A percentile compares a stretch with the other conserved stretches of the same genome.
Conservation (phyloP, 1,139 yeast species). For the Kodamaea derodonti region DNA sequence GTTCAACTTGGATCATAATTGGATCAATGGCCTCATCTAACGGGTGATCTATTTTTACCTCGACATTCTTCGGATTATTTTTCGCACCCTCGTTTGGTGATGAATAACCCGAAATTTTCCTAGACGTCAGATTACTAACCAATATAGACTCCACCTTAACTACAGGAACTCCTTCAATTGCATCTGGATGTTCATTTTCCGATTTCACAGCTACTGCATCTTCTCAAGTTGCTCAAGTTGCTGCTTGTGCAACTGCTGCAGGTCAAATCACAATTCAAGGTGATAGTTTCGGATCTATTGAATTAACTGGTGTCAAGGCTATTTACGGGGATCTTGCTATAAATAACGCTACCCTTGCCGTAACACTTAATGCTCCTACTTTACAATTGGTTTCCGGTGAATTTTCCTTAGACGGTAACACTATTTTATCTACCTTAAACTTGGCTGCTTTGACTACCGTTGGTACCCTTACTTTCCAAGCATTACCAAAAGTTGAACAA, state of each 20-base stretch:
- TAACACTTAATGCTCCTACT: slow-evolving; percentile 69
- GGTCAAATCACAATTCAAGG: slow-evolving; percentile 77
- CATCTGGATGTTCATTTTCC: slow-evolving; percentile 54
- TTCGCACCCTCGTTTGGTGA: too few relatives aligned
- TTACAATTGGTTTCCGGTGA: slow-evolving; percentile 72
- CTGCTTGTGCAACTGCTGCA: slow-evolving; percentile 72
- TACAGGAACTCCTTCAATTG: slow-evolving; percentile 47
- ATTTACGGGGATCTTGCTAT: slow-evolving; percentile 73
- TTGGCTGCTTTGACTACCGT: slow-evolving; percentile 80
- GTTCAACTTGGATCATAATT: too few relatives aligned
- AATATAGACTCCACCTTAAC: slow-evolving; percentile 44
- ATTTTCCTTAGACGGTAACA: slow-evolving; percentile 59
- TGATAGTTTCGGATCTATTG: slow-evolving; percentile 50
- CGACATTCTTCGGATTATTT: too few relatives aligned
- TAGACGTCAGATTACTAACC: too few relatives aligned
- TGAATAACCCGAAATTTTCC: too few relatives aligned
- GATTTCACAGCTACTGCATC: slow-evolving; percentile 70
- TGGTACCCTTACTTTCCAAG: slow-evolving; percentile 71
- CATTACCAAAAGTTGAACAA: slow-evolving; percentile 75
- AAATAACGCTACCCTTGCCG: slow-evolving; percentile 60
- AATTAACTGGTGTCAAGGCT: slow-evolving; percentile 55
- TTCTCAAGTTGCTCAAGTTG: slow-evolving; percentile 67
- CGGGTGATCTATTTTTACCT: too few relatives aligned
- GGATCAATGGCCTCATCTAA: too few relatives aligned
- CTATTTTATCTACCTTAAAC: slow-evolving; percentile 63